Conservation (phyloP, 2,329 filamentous ascomycete species). For the Colletotrichum plurivorum region DNA sequence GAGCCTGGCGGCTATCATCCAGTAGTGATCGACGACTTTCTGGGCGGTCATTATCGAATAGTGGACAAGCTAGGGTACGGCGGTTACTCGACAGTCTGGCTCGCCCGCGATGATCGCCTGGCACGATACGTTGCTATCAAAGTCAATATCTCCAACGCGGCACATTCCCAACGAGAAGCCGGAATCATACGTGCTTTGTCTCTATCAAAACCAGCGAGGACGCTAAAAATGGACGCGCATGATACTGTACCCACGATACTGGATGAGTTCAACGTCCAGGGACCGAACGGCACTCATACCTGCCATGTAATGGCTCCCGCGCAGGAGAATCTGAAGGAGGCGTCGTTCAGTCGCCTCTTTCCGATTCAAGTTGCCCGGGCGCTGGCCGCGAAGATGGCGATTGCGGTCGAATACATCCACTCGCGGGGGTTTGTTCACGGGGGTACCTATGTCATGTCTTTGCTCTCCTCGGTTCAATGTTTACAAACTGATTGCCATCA, state of each 20-base stretch:
- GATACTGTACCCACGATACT: conserved; percentile 9
- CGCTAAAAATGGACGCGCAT: not conserved
- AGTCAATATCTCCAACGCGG: conserved; percentile 37
- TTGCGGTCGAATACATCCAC: conserved; percentile 44
- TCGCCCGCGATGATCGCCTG: conserved; percentile 51
- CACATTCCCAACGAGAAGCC: not conserved
- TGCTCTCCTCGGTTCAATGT: too few relatives aligned
- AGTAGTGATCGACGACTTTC: not conserved
- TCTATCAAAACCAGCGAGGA: not conserved
- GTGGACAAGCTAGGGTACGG: conserved; percentile 56
- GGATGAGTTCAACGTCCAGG: conserved; percentile 47
- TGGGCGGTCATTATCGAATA: conserved; percentile 50
- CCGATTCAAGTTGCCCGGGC: conserved; percentile 47
- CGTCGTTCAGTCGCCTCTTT: conserved; percentile 44
- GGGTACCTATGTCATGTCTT: conserved; percentile 19
- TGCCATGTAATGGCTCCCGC: conserved; percentile 47
- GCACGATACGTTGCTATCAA: conserved; percentile 50
- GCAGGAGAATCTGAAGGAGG: conserved; percentile 46
- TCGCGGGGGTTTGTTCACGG: conserved; percentile 46
- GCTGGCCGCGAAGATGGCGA: conserved; percentile 37
- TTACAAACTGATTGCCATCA: conserved; percentile 19
- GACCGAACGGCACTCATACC: conserved; percentile 47
- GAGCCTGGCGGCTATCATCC: not conserved
- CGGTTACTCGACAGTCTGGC: conserved; percentile 57
- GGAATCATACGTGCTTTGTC: not conserved